Evolutionary conservation across 2,329 filamentous ascomycete species (phyloP), one percentile per base, ranked within the genome.

Genomic region (Aspergillus ibericus): DNA sequence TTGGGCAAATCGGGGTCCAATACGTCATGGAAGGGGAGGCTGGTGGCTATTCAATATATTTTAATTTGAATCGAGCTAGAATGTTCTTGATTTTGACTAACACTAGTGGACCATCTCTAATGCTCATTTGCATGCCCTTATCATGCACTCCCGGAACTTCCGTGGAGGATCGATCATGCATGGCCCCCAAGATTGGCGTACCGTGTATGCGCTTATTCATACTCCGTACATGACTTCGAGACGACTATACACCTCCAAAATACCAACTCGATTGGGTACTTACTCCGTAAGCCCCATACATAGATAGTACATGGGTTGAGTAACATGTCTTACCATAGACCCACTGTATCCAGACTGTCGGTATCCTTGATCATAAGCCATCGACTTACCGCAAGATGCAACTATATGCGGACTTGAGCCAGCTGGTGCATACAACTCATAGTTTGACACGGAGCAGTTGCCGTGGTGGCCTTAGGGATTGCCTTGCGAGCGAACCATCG

Each of bases 331-430:
- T 25, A 53, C 34, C 15, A 44, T 32, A 32, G 38, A 34, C 25
- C 51, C 36, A 18, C 51, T 44, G 13, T 44, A 53, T 18, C 51
- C 51, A 44, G 15, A 44, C 51, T 44, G 25, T 44, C 51, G 38
- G 51, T 40, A 53, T 38, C 44, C 27, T 3, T 42, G 38, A 36
- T 36, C n/a, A 36, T 53, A 42, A 53, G 38, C n/a, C 36, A 53
- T 53, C 36, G 25, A 22, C n/a, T 12, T 44, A 13, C 36, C 27
- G 38, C 38, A 13, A 20, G 38, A 42, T 42, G 38, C 38, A 42
- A 42, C 38, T 5, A 12, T 15, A 20, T 15, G 22, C 22, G 22
- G 20, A 47, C 22, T 25, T 1, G 15, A 47, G 22, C 13, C 13
- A 15, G 3, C 22, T 8, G 13, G 42, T 47, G 42, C 42, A 27